Evolutionary conservation across 495 filamentous ascomycete genomes (phyloP), one percentile per base, ranked within the genome.

Genomic region (Hypomontagnella monticulosa): DNA sequence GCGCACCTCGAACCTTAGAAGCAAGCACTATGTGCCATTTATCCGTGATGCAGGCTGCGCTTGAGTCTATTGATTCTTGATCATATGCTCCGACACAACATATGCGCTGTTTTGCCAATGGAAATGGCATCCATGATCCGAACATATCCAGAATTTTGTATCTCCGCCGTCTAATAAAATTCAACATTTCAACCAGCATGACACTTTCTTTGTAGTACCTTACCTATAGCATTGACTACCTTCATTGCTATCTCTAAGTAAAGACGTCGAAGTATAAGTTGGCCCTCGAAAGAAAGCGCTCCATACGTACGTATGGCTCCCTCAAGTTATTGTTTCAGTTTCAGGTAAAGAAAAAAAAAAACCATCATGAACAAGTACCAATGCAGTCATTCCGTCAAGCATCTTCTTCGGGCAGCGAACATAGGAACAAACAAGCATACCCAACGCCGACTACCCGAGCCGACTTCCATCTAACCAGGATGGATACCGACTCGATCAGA

Each of bases 331-430:
- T 10, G 32, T 36, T 10, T 50, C 8, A 16, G 55, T 54, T 54
- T 59, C 61, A 64, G 38, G 55, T 16, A 23, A 49, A 20, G 27
- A 48, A 27, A 47, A 36, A 14, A 14, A 10, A 38, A 36, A 36
- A 4, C 33, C 5, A 38, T 14, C 10, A 38, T 10, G n/a, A 38
- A 14, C 10, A 38, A 33, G 32, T 50, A 37, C 19, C 47, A 36
- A 30, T 37, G 34, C 47, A 30, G 47, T 36, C 47, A 14, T 16
- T 8, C 14, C 9, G 15, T 41, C 8, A n/a, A 42, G 38, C 33
- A 46, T 52, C 14, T 20, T 16, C 18, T 57, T 63, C 43, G 46
- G 65, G 65, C 65, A 68, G 59, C 65, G 42, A 54, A 42, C 20
- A n/a, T 42, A 14, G 41, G 41, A 48, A 47, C 55, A 36, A 42